These are phyloP conservation scores for Stachybotrys elegans DNA, from an alignment of 2,329 filamentous ascomycete species.

Conservation along the genomic window DNA sequence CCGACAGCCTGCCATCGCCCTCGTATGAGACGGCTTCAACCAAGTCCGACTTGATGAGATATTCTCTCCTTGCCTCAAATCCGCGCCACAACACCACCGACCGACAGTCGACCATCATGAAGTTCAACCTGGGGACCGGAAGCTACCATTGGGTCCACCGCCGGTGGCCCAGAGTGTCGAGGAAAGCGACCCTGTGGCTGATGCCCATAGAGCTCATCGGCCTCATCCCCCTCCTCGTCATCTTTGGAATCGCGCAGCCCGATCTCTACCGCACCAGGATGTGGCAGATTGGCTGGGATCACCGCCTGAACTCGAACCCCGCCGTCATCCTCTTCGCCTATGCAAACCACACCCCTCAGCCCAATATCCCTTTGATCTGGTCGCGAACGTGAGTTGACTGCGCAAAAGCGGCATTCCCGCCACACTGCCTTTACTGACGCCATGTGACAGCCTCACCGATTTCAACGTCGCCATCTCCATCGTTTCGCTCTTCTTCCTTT, in stretches of 20 bases:
- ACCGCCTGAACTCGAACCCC: constrained; percentile 72
- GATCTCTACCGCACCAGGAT: constrained; percentile 66
- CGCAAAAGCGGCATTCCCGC: too few relatives aligned
- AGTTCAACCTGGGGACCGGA: constrained; percentile 6
- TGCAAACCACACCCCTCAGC: constrained; percentile 62
- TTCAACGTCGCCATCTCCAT: constrained; percentile 75
- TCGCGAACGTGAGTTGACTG: constrained; percentile 64
- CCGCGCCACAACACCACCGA: too few relatives aligned
- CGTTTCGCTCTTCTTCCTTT: constrained; percentile 69
- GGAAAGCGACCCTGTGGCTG: constrained; percentile 54
- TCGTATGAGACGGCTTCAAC: too few relatives aligned
- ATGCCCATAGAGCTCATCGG: constrained; percentile 62
- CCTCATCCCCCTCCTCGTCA: constrained; percentile 60
- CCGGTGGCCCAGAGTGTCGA: constrained; percentile 46
- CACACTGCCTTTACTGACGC: constrained; percentile 6
- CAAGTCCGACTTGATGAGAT: too few relatives aligned
- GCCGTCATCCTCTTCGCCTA: constrained; percentile 65
- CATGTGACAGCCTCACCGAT: constrained; percentile 55
- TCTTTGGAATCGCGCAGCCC: constrained; percentile 70
- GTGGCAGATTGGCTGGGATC: constrained; percentile 66
- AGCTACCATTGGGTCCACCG: constrained; percentile 54
- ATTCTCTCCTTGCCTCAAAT: too few relatives aligned
- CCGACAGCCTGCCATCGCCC: too few relatives aligned
- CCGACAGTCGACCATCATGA: constrained; percentile 14
- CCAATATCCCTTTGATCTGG: constrained; percentile 66